phyloP scores from a whole-genome alignment of 139 green algal species.

The Choricystis sp. region DNA sequence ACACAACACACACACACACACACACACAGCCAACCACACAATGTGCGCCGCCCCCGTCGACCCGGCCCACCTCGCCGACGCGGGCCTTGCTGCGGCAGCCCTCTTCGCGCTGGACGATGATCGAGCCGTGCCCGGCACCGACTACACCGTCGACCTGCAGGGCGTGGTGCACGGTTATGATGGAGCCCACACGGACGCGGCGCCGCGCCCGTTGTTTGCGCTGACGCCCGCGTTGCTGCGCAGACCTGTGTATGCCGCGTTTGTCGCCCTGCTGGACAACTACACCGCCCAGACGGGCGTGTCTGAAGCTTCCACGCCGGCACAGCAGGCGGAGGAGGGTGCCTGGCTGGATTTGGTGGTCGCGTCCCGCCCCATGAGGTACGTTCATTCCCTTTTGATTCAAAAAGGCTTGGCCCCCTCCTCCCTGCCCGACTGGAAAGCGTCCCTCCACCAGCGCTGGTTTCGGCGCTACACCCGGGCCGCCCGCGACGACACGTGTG shows the following conservation, averaged over 20 bases:
- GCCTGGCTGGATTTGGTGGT: constrained; percentile 36
- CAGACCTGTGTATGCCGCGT: background rate
- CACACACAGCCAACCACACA: no score
- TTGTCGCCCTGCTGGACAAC: background rate
- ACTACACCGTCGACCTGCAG: background rate
- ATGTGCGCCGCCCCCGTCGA: background rate
- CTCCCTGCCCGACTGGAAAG: constrained; percentile 8
- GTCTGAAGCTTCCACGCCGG: constrained; percentile 8
- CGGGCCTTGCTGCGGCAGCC: background rate
- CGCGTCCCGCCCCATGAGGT: constrained; percentile 26
- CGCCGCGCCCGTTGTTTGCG: background rate
- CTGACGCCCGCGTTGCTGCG: background rate
- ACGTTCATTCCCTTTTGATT: constrained; percentile 15
- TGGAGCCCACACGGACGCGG: background rate
- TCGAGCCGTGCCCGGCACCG: background rate
- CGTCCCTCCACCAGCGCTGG: constrained; percentile 20
- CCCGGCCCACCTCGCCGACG: background rate
- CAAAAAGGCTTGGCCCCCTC: constrained; percentile 5
- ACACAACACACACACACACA: background rate
- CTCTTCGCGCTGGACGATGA: background rate
- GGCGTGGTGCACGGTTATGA: background rate
- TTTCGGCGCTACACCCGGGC: constrained; percentile 23
- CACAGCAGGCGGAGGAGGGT: constrained; percentile 22
- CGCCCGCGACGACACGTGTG: constrained; percentile 31
- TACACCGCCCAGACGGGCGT: constrained; percentile 9